Conservation (phyloP, 129 eudicot species). For the Flaveria trinervia region DNA sequence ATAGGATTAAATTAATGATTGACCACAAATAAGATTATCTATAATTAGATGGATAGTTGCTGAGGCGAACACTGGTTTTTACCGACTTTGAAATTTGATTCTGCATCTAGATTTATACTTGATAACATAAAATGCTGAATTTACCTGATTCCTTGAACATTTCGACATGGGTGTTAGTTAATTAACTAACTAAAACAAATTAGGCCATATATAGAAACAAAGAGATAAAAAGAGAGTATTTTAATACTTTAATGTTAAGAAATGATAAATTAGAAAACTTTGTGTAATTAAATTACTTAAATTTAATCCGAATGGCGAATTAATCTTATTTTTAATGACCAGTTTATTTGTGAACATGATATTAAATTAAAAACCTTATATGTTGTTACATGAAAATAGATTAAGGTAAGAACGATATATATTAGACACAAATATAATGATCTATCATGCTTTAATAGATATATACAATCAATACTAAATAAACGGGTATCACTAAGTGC, state of each 20-base stretch:
- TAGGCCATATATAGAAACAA: background rate
- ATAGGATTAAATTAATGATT: constrained; percentile 36
- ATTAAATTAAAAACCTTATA: too few species aligned
- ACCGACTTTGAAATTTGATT: constrained; percentile 39
- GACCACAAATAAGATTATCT: constrained; percentile 35
- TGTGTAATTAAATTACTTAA: too few species aligned
- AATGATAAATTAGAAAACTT: too few species aligned
- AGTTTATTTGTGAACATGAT: too few species aligned
- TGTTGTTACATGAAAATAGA: too few species aligned
- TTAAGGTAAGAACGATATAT: too few species aligned
- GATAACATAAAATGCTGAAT: background rate
- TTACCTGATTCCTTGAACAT: background rate
- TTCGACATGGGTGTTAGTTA: constrained; percentile 5
- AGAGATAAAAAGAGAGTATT: background rate
- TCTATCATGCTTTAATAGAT: too few species aligned
- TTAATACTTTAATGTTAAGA: background rate
- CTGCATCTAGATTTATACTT: background rate
- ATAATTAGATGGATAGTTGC: constrained; percentile 39
- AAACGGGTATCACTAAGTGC: too few species aligned
- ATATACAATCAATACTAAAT: too few species aligned
- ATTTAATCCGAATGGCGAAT: too few species aligned
- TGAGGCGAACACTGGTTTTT: constrained; percentile 35
- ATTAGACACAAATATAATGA: too few species aligned
- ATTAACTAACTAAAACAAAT: background rate
- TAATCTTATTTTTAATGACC: background rate